Base-by-base conservation (phyloP, 805 yeast species). In the Spathaspora boniae region DNA sequence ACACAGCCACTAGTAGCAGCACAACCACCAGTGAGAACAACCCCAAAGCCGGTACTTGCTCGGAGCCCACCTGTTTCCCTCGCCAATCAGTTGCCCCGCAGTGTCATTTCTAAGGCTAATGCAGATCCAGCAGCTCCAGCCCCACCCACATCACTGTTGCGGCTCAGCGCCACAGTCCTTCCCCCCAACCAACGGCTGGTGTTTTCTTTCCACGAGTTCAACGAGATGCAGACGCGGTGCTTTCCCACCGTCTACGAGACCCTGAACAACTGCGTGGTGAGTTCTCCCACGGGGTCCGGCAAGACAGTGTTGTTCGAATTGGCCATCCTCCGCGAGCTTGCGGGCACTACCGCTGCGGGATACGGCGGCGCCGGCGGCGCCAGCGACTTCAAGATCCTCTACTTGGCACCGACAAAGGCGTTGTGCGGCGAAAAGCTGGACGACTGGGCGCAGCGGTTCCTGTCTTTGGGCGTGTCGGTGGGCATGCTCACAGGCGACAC, bases 271-370 rank as follows among this genome's bases (percentile, higher is more conserved):
- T 67, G 71, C 43, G 71, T 76, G 4, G 55, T 76, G 7, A 64
- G 76, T 26, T 59, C 81, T 4, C 82, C 82, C 1, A 74, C 81
- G 0, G 81, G 82, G 0, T 74, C 82, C 0, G 81, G 82, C 0
- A 76, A 76, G 43, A 74, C 81, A 0, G 78, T 67, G 0, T 48
- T 76, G 4, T 74, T 74, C 46, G 81, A 76, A 47, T 47, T 76
- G 26, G 78, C 80, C 0, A 71, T 76, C 2, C 40, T 72, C 16
- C 50, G 62, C 26, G 50, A 60, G 6, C 46, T 65, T 16, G 21
- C 18, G 12, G 31, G 17, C 16, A 17, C 31, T 18, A 6, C 9
- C 11, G 14, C 30, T 45, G 3, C 12, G 7, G 15, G 45, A 47
- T 11, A 55, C 53, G 8, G 54, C 54, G 19, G 38, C 46, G 8